A percentile compares a stretch with the other conserved stretches of the same genome.
Evolutionary conservation across 768 basidiomycete genomes (phyloP).

Genomic region (Suillus clintonianus): DNA sequence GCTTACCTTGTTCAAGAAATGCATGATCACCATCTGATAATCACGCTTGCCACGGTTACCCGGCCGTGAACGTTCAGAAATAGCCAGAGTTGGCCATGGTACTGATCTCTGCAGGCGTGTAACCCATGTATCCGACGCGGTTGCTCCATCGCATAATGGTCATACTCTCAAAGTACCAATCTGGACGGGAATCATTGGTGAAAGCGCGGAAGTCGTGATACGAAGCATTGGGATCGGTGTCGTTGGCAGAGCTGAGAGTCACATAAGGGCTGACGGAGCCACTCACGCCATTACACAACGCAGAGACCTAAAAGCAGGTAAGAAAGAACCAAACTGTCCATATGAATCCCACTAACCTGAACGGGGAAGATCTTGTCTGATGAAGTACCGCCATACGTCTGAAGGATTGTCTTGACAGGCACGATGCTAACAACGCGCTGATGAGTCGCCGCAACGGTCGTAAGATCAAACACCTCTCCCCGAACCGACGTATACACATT

Average conservation of each 20-base stretch:
- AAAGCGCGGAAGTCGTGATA: conserved; percentile 93
- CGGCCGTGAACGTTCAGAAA: conserved; percentile 85
- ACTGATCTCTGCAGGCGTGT: conserved; percentile 72
- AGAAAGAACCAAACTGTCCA: background rate
- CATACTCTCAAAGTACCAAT: conserved; percentile 99
- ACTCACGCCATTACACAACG: conserved; percentile 89
- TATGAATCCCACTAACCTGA: conserved; percentile 54
- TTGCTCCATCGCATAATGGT: conserved; percentile 87
- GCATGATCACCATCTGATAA: too few species aligned
- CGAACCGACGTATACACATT: too few species aligned
- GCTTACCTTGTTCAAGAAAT: too few species aligned
- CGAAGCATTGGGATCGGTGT: too few species aligned
- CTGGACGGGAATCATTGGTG: conserved; percentile 88
- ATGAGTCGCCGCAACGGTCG: too few species aligned
- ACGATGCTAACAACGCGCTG: conserved; percentile 70
- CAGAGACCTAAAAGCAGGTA: conserved; percentile 62
- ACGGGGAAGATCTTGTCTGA: conserved; percentile 89
- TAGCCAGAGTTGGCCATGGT: conserved; percentile 63
- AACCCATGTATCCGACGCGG: too few species aligned
- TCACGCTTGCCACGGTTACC: conserved; percentile 99
- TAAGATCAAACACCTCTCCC: too few species aligned
- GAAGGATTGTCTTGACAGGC: conserved; percentile 68
- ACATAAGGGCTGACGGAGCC: too few species aligned
- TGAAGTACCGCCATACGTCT: conserved; percentile 74
- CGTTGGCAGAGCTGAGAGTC: too few species aligned